Percentiles rank a stretch among this genome's conserved stretches.
Conservation (phyloP, 225 moss, liverwort and hornwort genomes). For the Lunularia cruciata region DNA sequence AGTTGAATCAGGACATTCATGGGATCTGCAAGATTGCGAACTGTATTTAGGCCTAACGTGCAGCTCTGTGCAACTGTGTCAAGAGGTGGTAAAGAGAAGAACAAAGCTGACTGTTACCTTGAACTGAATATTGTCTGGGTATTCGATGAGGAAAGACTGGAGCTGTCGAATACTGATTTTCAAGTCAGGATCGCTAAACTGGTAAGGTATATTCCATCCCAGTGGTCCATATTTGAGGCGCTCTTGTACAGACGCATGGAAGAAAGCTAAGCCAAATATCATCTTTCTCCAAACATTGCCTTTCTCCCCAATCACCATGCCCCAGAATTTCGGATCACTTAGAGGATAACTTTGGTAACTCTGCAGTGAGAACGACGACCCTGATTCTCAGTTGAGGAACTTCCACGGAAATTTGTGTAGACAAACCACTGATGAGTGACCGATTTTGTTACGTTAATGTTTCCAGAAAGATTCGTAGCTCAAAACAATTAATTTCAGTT, state of each 20-base stretch:
- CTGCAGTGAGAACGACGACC: constrained; percentile 26
- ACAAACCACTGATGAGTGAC: neutral
- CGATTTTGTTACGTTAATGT: too few relatives aligned
- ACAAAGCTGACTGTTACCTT: constrained; percentile 42
- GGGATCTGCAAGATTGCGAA: neutral
- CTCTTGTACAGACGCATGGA: constrained; percentile 77
- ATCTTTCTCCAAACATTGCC: constrained; percentile 60
- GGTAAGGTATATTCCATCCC: constrained; percentile 75
- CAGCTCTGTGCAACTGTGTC: neutral
- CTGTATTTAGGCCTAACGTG: neutral
- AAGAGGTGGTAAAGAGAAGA: neutral
- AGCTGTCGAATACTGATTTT: constrained; percentile 73
- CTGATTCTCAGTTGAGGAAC: neutral
- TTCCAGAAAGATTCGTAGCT: neutral
- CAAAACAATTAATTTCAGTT: neutral
- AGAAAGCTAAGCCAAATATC: constrained; percentile 65
- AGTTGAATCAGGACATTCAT: too few relatives aligned
- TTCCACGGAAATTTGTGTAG: neutral
- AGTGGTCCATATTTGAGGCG: constrained; percentile 67
- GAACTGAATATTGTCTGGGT: constrained; percentile 62
- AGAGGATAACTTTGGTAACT: constrained; percentile 65
- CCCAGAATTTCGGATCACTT: constrained; percentile 64
- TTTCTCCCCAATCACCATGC: constrained; percentile 51
- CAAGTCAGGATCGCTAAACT: constrained; percentile 72
- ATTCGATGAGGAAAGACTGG: constrained; percentile 69